Evolutionary conservation across 345 rosid species (phyloP).

Genomic region (Euphorbia pulcherrima): DNA sequence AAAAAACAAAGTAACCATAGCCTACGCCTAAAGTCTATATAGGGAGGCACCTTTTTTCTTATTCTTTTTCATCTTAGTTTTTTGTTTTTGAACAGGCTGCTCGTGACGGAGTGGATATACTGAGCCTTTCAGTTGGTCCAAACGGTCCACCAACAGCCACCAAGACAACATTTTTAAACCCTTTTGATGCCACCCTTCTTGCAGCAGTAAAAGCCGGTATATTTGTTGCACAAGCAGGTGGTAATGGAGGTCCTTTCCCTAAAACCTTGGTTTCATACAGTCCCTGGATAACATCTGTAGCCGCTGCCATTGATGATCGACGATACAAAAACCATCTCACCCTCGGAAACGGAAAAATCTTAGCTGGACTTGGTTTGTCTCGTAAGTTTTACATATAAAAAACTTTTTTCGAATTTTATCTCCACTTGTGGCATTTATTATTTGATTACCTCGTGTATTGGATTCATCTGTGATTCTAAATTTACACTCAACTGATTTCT

Average conservation of each 20-base stretch:
- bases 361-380: conserved; percentile 83
- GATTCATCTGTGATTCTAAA: conserved; percentile 9
- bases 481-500: conserved; percentile 24
- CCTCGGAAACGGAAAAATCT: conserved; percentile 79
- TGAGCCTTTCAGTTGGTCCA: conserved; percentile 94
- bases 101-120: conserved; percentile 94
- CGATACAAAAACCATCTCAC: conserved; percentile 87
- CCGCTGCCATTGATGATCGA: conserved; percentile 95
- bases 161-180: conserved; percentile 81
- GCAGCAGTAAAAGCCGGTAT: conserved; percentile 97
- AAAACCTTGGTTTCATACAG: conserved; percentile 92
- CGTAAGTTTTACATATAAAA: no score
- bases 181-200: conserved; percentile 93
- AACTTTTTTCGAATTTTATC: no score
- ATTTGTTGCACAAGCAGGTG: conserved; percentile 97
- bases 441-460: conserved; percentile 2
- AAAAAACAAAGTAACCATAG: no score
- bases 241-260: conserved; percentile 96
- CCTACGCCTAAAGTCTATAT: no score
- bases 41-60: no score
- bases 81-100: conserved; percentile 81
- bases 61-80: neutral
- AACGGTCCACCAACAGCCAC: conserved; percentile 90
- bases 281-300: conserved; percentile 96
- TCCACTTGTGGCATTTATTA: no score